Conservation (phyloP, 257 asterid genomes). For the Solanum virginianum region DNA sequence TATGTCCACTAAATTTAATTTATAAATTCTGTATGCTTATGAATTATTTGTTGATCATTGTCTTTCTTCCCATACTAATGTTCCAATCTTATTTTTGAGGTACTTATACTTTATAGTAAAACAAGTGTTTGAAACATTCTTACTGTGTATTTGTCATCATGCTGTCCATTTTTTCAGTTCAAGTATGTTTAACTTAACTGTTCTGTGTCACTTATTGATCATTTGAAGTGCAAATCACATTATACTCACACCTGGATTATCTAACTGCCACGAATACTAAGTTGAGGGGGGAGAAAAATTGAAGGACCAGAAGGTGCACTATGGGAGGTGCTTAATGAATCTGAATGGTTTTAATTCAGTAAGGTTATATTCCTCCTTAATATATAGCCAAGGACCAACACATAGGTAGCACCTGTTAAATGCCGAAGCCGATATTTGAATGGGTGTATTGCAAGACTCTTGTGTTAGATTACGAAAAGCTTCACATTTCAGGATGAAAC, state of each 20-base stretch:
- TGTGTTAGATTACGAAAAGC: neutral
- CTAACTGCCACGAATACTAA: neutral
- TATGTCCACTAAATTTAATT: conserved; percentile 26
- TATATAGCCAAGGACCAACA: neutral
- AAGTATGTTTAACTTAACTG: neutral
- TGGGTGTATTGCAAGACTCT: neutral
- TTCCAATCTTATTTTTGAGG: neutral
- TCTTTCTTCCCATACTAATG: neutral
- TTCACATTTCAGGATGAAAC: neutral
- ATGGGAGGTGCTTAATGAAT: neutral
- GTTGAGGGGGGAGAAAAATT: neutral
- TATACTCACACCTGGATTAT: neutral
- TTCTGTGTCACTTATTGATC: neutral
- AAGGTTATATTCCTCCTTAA: neutral
- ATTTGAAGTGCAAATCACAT: neutral
- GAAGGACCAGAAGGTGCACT: neutral
- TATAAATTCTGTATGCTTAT: neutral
- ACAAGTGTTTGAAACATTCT: neutral
- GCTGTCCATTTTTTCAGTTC: neutral
- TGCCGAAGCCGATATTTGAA: neutral
- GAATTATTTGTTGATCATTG: neutral
- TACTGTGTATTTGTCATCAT: neutral
- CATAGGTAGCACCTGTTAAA: neutral
- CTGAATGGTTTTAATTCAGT: neutral
- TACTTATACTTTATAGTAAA: neutral